A percentile compares a stretch with the other conserved stretches of the same genome.
Evolutionary conservation across 176 grass and related monocot species (phyloP).

Genomic region (Lolium multiflorum): DNA sequence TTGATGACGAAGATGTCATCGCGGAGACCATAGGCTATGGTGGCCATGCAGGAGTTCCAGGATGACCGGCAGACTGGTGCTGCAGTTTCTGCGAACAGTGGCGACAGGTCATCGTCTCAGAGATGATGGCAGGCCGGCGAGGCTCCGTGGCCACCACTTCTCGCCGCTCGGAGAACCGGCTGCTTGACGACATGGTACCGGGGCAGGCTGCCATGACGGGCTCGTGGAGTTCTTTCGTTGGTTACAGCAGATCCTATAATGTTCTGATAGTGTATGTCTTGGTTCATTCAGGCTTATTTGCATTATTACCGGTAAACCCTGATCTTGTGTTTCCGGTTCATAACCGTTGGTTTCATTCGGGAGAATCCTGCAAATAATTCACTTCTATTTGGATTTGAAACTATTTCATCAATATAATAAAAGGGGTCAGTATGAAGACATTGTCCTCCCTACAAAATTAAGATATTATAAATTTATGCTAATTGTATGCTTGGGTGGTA

Average conservation of each 20-base stretch:
- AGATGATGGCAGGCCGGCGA: slow-evolving; percentile 16
- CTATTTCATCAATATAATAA: slow-evolving; percentile 39
- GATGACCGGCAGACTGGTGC: background rate
- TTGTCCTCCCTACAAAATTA: background rate
- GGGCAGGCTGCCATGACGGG: slow-evolving; percentile 51
- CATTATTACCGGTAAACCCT: background rate
- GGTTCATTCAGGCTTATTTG: slow-evolving; percentile 22
- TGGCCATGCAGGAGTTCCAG: slow-evolving; percentile 40
- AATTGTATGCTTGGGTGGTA: background rate
- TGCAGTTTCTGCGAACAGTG: slow-evolving; percentile 2
- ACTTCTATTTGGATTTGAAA: slow-evolving; percentile 33
- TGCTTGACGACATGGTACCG: slow-evolving; percentile 50
- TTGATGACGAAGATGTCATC: slow-evolving; percentile 50
- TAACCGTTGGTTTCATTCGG: slow-evolving; percentile 45
- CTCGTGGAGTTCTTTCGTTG: slow-evolving; percentile 45
- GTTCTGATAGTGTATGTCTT: slow-evolving; percentile 35
- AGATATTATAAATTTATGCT: background rate
- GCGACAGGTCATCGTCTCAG: slow-evolving; percentile 3
- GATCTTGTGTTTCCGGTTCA: slow-evolving; percentile 51
- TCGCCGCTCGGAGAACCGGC: slow-evolving; percentile 66
- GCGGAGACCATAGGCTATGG: slow-evolving; percentile 27
- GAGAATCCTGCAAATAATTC: slow-evolving; percentile 34
- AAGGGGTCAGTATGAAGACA: background rate
- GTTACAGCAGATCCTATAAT: slow-evolving; percentile 61
- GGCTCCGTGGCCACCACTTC: slow-evolving; percentile 12